These are phyloP conservation scores for Dactylis glomerata DNA, from an alignment of 176 grass and related monocot genomes.

Conservation along the genomic window DNA sequence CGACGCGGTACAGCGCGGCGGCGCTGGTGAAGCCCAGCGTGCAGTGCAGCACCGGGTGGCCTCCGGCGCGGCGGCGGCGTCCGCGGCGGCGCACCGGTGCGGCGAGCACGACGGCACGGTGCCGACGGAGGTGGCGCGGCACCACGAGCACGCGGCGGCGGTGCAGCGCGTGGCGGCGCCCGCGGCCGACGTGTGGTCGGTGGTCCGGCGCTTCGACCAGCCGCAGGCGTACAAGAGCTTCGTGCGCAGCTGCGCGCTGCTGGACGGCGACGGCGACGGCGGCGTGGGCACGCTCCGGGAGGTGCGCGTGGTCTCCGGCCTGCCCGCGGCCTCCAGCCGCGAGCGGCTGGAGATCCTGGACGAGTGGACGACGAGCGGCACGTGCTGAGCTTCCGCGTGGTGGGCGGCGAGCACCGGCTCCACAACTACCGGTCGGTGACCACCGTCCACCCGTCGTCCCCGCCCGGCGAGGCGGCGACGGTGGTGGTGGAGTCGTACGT, in stretches of 20 bases:
- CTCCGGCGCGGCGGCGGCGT: no score
- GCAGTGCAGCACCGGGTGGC: slow-evolving; percentile 12
- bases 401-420: slow-evolving; percentile 54
- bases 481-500: slow-evolving; percentile 76
- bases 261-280: slow-evolving; percentile 54
- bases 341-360: slow-evolving; percentile 71
- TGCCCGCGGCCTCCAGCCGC: slow-evolving; percentile 57
- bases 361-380: no score
- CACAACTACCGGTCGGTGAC: slow-evolving; percentile 66
- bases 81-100: neutral
- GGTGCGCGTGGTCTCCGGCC: slow-evolving; percentile 59
- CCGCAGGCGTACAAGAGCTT: slow-evolving; percentile 67
- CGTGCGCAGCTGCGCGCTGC: slow-evolving; percentile 52
- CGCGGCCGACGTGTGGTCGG: slow-evolving; percentile 52
- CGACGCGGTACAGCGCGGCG: slow-evolving; percentile 41
- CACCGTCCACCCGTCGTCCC: slow-evolving; percentile 41
- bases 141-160: slow-evolving; percentile 43
- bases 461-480: slow-evolving; percentile 23
- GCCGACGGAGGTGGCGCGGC: slow-evolving; percentile 50
- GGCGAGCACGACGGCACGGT: slow-evolving; percentile 36
- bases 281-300: slow-evolving; percentile 58
- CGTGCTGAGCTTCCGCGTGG: no score
- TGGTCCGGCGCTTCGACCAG: slow-evolving; percentile 63
- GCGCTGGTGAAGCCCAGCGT: slow-evolving; percentile 27
- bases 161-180: slow-evolving; percentile 47